Percentiles rank a stretch among this genome's conserved stretches.
Conservation (phyloP, 2,329 filamentous ascomycete genomes). For the Beauveria medogensis region DNA sequence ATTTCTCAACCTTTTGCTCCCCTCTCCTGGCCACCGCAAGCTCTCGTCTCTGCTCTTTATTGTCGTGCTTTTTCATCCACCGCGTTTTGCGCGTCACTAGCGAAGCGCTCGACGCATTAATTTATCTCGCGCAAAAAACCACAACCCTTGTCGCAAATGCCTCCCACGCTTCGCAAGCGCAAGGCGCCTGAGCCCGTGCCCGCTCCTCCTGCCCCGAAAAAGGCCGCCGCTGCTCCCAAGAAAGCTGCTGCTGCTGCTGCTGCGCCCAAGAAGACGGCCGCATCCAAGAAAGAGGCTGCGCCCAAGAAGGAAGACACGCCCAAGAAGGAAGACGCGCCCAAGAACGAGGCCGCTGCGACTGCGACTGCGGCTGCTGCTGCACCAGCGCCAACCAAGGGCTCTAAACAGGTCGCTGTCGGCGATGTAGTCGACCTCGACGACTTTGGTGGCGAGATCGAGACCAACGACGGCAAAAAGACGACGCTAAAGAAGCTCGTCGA, state of each 20-base stretch:
- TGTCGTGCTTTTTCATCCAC: not conserved
- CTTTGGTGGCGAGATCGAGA: slow-evolving; percentile 69
- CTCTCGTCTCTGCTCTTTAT: not conserved
- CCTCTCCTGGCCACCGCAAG: not conserved
- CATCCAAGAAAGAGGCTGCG: slow-evolving; percentile 17
- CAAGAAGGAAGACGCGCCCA: not conserved
- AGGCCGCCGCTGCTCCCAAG: slow-evolving; percentile 30
- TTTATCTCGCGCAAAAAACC: not conserved
- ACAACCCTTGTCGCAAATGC: slow-evolving; percentile 33
- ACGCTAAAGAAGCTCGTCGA: slow-evolving; percentile 74
- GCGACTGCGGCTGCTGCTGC: not conserved
- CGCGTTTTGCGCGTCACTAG: not conserved
- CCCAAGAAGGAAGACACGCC: not conserved
- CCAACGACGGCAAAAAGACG: slow-evolving; percentile 73
- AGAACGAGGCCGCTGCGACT: not conserved
- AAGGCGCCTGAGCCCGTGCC: slow-evolving; percentile 44
- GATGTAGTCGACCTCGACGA: slow-evolving; percentile 45
- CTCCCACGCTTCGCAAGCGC: slow-evolving; percentile 53
- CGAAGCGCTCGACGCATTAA: not conserved
- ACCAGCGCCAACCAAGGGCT: slow-evolving; percentile 13
- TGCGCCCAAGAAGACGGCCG: slow-evolving; percentile 21
- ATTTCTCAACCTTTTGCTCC: not conserved
- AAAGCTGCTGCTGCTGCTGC: slow-evolving; percentile 22
- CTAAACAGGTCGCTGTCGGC: slow-evolving; percentile 42
- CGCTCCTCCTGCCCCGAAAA: slow-evolving; percentile 35